Percentiles rank a stretch among this genome's conserved stretches.
Evolutionary conservation across 352 stramenopile genomes (phyloP).

Genomic region (Phytophthora agathidicida): DNA sequence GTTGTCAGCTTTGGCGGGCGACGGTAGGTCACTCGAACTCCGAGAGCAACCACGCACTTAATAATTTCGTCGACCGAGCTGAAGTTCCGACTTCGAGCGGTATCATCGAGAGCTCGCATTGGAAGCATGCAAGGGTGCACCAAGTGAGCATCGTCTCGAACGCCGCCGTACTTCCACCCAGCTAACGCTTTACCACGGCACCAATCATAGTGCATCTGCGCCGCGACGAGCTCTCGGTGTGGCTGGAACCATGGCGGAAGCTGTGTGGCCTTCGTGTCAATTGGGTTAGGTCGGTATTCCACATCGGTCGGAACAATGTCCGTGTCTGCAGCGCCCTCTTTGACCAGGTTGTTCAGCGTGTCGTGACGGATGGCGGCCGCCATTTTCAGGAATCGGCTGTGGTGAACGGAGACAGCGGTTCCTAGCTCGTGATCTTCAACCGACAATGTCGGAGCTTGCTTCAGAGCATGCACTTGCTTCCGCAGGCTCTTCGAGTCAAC

Average conservation of each 20-base stretch:
- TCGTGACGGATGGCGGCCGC: constrained; percentile 37
- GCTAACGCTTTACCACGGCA: constrained; percentile 54
- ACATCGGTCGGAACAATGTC: not conserved
- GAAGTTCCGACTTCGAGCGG: constrained; percentile 47
- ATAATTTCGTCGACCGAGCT: constrained; percentile 60
- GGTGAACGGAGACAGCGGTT: constrained; percentile 61
- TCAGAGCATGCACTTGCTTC: constrained; percentile 48
- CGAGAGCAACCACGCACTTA: constrained; percentile 64
- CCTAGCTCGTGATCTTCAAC: constrained; percentile 55
- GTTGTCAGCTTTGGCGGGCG: constrained; percentile 24
- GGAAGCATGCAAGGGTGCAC: constrained; percentile 61
- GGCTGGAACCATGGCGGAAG: constrained; percentile 45
- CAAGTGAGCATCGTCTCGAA: constrained; percentile 45
- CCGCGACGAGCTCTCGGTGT: constrained; percentile 39
- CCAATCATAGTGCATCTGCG: constrained; percentile 76
- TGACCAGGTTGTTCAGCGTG: constrained; percentile 13
- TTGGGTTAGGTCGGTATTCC: constrained; percentile 47
- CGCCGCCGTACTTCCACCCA: constrained; percentile 47
- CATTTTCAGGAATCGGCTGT: constrained; percentile 46
- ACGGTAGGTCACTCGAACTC: constrained; percentile 41
- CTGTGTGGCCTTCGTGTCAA: constrained; percentile 31
- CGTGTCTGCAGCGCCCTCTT: constrained; percentile 3
- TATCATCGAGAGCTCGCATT: constrained; percentile 48
- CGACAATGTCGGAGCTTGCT: constrained; percentile 39
- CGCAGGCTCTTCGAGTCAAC: constrained; percentile 57